A percentile compares a stretch with the other conserved stretches of the same genome.
phyloP scores from a whole-genome alignment of 164 flowering plant species.

The Aristolochia contorta region DNA sequence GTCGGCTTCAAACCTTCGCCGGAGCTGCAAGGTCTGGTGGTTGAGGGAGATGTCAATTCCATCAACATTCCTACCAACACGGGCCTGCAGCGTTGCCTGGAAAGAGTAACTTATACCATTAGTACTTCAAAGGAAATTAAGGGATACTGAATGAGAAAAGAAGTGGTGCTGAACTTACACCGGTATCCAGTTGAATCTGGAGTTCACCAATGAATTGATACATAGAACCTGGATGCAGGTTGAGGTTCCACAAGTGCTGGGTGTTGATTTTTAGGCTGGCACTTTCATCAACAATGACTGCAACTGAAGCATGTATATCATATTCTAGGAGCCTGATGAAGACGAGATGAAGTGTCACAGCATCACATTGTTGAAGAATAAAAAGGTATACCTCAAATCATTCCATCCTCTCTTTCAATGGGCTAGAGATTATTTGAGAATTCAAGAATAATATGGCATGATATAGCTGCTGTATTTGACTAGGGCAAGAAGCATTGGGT shows the following conservation, averaged over 20 bases:
- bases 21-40: slow-evolving; percentile 56
- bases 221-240: slow-evolving; percentile 50
- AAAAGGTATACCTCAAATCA: too few relatives aligned
- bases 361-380: neutral
- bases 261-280: slow-evolving; percentile 49
- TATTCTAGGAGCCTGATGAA: slow-evolving; percentile 50
- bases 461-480: too few relatives aligned
- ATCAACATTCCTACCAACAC: slow-evolving; percentile 78
- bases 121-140: too few relatives aligned
- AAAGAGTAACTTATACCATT: too few relatives aligned
- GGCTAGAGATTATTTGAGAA: too few relatives aligned
- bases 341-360: neutral
- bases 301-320: slow-evolving; percentile 44
- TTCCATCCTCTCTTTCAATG: too few relatives aligned
- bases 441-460: too few relatives aligned
- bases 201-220: slow-evolving; percentile 95
- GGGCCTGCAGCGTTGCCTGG: slow-evolving; percentile 64
- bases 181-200: slow-evolving; percentile 33
- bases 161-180: slow-evolving; percentile 24
- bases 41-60: slow-evolving; percentile 83
- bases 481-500: too few relatives aligned
- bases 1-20: slow-evolving; percentile 55
- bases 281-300: slow-evolving; percentile 50
- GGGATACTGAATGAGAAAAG: neutral
- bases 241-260: slow-evolving; percentile 53